Conservation (phyloP, 164 flowering plant species). For the Tetracentron sinense region DNA sequence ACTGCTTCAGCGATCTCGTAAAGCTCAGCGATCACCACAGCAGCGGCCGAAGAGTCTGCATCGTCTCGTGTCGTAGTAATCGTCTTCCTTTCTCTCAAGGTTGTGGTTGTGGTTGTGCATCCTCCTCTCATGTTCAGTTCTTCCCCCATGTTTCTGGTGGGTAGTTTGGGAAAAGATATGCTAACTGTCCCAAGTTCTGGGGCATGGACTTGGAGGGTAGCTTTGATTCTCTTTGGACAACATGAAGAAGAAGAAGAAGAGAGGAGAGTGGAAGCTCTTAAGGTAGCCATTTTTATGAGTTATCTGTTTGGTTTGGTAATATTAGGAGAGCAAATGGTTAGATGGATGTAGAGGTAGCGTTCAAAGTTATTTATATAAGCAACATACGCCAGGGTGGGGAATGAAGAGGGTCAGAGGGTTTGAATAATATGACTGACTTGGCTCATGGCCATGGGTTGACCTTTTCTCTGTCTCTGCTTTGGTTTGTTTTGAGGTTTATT, state of each 20-base stretch:
- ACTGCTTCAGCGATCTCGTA: constrained; percentile 47
- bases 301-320: not conserved
- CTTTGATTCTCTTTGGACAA: constrained; percentile 9
- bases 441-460: too few species aligned
- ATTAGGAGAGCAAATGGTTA: too few species aligned
- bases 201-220: constrained; percentile 17
- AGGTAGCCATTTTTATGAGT: constrained; percentile 12
- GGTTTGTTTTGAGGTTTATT: too few species aligned
- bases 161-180: constrained; percentile 14
- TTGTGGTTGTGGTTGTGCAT: not conserved
- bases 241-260: constrained; percentile 7
- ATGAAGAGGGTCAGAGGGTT: too few species aligned
- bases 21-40: constrained; percentile 25
- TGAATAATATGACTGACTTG: too few species aligned
- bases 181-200: constrained; percentile 15
- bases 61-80: not conserved
- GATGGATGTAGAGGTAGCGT: too few species aligned
- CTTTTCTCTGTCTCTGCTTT: too few species aligned
- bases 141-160: not conserved
- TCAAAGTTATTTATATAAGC: too few species aligned
- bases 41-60: not conserved
- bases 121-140: constrained; percentile 5
- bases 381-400: too few species aligned
- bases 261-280: constrained; percentile 11
- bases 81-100: not conserved